phyloP scores from a whole-genome alignment of 2,329 filamentous ascomycete species.

The Hymenoscyphus fructigenus region DNA sequence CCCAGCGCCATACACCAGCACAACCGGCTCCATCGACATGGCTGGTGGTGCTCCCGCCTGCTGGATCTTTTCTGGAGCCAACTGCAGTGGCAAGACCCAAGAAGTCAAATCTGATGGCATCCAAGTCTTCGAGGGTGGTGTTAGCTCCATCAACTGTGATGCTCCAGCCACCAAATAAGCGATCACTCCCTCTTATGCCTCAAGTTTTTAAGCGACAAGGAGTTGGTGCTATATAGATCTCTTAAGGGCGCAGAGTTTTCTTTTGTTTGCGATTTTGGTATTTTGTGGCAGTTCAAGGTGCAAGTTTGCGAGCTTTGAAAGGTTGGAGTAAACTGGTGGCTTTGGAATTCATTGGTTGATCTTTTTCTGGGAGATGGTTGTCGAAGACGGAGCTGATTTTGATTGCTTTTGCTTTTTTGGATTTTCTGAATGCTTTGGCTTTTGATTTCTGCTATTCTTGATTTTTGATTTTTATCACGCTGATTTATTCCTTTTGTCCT shows the following conservation, averaged over 20 bases:
- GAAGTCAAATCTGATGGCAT: background rate
- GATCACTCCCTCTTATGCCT: background rate
- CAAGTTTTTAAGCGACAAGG: background rate
- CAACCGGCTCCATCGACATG: slow-evolving; percentile 6
- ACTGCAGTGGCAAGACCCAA: slow-evolving; percentile 1
- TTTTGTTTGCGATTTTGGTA: background rate
- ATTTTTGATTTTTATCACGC: background rate
- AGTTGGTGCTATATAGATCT: background rate
- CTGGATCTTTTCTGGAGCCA: slow-evolving; percentile 1
- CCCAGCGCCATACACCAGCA: background rate
- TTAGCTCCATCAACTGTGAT: slow-evolving; percentile 6
- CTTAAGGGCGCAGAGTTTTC: background rate
- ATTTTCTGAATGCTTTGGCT: background rate
- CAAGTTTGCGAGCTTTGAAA: slow-evolving; percentile 1
- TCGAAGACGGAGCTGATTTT: background rate
- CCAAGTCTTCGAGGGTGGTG: background rate
- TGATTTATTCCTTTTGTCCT: background rate
- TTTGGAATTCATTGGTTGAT: background rate
- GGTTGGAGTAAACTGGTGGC: background rate
- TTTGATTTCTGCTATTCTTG: background rate
- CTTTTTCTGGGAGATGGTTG: background rate
- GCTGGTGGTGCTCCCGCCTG: background rate
- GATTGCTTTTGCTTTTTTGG: background rate
- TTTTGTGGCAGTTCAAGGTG: background rate
- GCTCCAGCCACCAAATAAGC: background rate